Conservation (phyloP, 495 filamentous ascomycete species). For the Tetracladium setigerum region DNA sequence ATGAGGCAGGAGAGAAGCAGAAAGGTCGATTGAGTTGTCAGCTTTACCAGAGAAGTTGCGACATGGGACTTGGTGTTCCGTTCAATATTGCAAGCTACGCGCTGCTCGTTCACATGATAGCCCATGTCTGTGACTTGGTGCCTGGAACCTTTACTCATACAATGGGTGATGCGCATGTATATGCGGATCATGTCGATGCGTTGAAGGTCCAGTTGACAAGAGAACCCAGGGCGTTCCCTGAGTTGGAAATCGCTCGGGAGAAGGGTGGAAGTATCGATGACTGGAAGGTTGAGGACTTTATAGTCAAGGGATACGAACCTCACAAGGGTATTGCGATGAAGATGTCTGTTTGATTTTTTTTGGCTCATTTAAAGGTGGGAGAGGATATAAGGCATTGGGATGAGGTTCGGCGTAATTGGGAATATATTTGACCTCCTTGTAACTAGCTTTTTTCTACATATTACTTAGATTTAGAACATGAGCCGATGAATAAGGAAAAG, state of each 20-base stretch:
- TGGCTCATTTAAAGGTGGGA: slow-evolving; percentile 2
- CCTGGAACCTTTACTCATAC: slow-evolving; percentile 82
- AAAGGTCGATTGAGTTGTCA: slow-evolving; percentile 72
- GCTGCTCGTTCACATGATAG: slow-evolving; percentile 87
- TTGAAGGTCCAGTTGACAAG: slow-evolving; percentile 70
- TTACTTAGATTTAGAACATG: too few species aligned
- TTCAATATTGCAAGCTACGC: slow-evolving; percentile 97
- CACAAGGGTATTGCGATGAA: slow-evolving; percentile 93
- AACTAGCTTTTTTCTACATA: too few species aligned
- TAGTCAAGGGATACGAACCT: slow-evolving; percentile 80
- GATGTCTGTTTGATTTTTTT: slow-evolving; percentile 67
- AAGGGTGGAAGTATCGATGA: slow-evolving; percentile 68
- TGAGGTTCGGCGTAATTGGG: too few species aligned
- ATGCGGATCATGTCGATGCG: slow-evolving; percentile 87
- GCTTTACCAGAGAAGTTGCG: slow-evolving; percentile 89
- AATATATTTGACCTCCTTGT: too few species aligned
- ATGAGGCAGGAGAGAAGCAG: slow-evolving; percentile 7
- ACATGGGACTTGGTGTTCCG: slow-evolving; percentile 95
- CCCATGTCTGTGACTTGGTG: slow-evolving; percentile 72
- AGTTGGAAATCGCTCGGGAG: slow-evolving; percentile 58
- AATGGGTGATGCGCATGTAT: slow-evolving; percentile 96
- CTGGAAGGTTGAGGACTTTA: slow-evolving; percentile 83
- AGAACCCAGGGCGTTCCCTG: slow-evolving; percentile 76
- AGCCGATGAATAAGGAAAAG: too few species aligned
- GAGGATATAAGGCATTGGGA: background rate